phyloP scores from a whole-genome alignment of 2,329 filamentous ascomycete genomes.

The Trichoderma gracile region DNA sequence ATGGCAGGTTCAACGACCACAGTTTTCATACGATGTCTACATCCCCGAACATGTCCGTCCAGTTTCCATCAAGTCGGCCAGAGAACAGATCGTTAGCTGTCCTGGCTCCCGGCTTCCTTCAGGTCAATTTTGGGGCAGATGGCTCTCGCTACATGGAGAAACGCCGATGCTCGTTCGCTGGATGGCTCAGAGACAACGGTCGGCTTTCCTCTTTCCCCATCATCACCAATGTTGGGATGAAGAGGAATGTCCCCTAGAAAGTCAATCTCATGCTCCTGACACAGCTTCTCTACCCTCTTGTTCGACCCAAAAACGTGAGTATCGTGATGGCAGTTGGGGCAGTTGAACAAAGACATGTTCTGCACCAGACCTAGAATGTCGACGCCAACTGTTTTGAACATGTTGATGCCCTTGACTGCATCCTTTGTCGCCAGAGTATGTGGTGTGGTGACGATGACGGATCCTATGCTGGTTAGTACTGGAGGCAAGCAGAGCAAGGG shows the following conservation, averaged over 20 bases:
- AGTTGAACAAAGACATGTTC: slow-evolving; percentile 86
- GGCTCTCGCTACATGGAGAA: slow-evolving; percentile 66
- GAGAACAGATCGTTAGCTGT: neutral
- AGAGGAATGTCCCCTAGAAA: slow-evolving; percentile 87
- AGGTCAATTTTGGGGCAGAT: slow-evolving; percentile 50
- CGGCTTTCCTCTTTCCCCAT: slow-evolving; percentile 83
- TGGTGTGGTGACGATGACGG: slow-evolving; percentile 87
- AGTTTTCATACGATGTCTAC: slow-evolving; percentile 5
- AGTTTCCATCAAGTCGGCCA: neutral
- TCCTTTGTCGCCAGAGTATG: slow-evolving; percentile 92
- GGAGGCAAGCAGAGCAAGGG: slow-evolving; percentile 15
- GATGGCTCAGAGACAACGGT: slow-evolving; percentile 85
- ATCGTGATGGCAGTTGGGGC: slow-evolving; percentile 72
- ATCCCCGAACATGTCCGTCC: slow-evolving; percentile 10
- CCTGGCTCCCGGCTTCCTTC: neutral
- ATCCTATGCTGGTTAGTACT: slow-evolving; percentile 48
- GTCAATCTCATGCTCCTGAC: slow-evolving; percentile 70
- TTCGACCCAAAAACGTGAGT: slow-evolving; percentile 73
- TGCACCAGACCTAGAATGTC: slow-evolving; percentile 84
- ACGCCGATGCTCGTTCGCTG: slow-evolving; percentile 70
- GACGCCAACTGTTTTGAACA: slow-evolving; percentile 85
- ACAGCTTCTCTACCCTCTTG: slow-evolving; percentile 67
- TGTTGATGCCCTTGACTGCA: slow-evolving; percentile 85
- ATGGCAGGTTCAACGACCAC: slow-evolving; percentile 26
- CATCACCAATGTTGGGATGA: slow-evolving; percentile 81